phyloP scores from a whole-genome alignment of 768 basidiomycete genomes.

The Flagelloscypha sp. region DNA sequence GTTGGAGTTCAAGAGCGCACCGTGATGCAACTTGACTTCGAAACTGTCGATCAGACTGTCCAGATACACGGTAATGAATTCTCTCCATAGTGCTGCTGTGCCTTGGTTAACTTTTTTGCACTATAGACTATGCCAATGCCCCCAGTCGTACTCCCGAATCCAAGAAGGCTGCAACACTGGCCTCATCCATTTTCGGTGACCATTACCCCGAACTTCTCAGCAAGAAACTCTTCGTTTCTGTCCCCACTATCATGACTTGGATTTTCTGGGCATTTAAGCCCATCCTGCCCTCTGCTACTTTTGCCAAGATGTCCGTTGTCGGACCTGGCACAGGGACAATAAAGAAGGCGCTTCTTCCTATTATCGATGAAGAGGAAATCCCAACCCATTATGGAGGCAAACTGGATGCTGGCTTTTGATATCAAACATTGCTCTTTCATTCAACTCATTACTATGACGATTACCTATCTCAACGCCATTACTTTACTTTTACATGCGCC shows the following conservation, averaged over 20 bases:
- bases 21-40: conserved; percentile 59
- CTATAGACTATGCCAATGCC: conserved; percentile 58
- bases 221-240: conserved; percentile 77
- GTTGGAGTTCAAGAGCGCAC: conserved; percentile 69
- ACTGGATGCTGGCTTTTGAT: conserved; percentile 45
- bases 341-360: conserved; percentile 47
- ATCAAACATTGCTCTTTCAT: no score
- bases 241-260: conserved; percentile 70
- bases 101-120: conserved; percentile 1
- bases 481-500: no score
- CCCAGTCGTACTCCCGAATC: conserved; percentile 63
- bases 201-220: conserved; percentile 79
- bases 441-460: no score
- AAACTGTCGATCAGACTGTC: conserved; percentile 60
- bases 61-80: conserved; percentile 54
- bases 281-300: conserved; percentile 59
- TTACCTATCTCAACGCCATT: no score
- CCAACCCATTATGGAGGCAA: conserved; percentile 67
- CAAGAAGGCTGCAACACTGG: conserved; percentile 69
- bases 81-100: neutral
- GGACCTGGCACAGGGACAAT: conserved; percentile 56
- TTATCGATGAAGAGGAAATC: conserved; percentile 49
- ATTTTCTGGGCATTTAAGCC: conserved; percentile 81
- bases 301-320: conserved; percentile 75
- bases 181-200: conserved; percentile 62